Evolutionary conservation across 192 early-diverging fungal species (phyloP), one percentile per base, ranked within the genome.

Genomic region (Coemansia sp.): DNA sequence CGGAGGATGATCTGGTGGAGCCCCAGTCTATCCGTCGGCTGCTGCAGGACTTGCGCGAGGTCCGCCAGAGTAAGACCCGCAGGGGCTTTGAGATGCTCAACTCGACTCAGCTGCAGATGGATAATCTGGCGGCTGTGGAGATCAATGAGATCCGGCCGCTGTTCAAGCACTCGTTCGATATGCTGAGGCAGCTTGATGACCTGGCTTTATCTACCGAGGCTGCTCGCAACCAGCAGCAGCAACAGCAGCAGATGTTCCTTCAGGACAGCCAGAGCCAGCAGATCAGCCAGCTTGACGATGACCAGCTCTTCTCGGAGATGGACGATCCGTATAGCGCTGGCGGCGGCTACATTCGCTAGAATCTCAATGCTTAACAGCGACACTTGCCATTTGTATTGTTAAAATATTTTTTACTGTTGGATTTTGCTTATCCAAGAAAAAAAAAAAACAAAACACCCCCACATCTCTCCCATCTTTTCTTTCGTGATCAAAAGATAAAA

Each of bases 71-170:
- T 70, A 98, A 98, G 80, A 87, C 92, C 0, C 84, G 89, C 18
- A 65, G 75, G 37, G 92, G 92, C 84, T 63, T 98, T 26, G 72
- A 81, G 49, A 72, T 75, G 52, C 74, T 96, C 12, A 90, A 91
- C 70, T 72, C 81, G 39, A 70, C 80, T 21, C 89, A 90, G 70
- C 81, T 95, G 32, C 90, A 93, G 85, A 89, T 95, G 86, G 89
- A 95, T 72, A 92, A 93, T 64, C 68, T 98, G 64, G 86, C 92
- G 26, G 79, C 88, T 21, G 90, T 92, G 76, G 95, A 98, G 67
- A 89, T 98, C 65, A 95, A 96, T 52, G 93, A 94, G 77, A 94
- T 98, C 64, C 86, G 95, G n/a, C 94, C 94, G 1, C 88, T 98
- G 65, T 96, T 98, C 77, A 74, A 86, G 9, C 84, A 81, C 21